These are phyloP conservation scores for Lipomyces spencermartinsiae DNA, from an alignment of 805 yeast species.

Conservation along the genomic window DNA sequence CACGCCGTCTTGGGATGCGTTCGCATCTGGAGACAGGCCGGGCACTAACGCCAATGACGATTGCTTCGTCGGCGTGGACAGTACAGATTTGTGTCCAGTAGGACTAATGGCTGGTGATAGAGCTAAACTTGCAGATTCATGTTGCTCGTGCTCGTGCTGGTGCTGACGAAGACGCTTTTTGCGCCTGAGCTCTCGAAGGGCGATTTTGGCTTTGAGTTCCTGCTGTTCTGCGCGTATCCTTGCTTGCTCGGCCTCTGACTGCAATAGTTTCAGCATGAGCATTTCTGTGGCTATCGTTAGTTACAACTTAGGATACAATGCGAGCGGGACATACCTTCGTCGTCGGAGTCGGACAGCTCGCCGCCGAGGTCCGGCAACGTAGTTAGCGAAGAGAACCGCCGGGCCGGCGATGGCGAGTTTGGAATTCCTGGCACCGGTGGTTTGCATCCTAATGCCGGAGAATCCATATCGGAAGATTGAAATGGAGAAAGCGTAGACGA, in stretches of 20 bases:
- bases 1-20: not conserved
- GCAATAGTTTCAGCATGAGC: constrained; percentile 7
- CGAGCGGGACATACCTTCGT: not conserved
- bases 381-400: not conserved
- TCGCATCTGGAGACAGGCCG: not conserved
- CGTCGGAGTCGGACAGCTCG: not conserved
- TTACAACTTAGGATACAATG: not conserved
- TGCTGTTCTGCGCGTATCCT: constrained; percentile 21
- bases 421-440: not conserved
- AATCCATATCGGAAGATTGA: not conserved
- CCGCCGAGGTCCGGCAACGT: not conserved
- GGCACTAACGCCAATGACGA: not conserved
- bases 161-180: not conserved
- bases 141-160: not conserved
- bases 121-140: no score
- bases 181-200: constrained; percentile 12
- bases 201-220: constrained; percentile 24
- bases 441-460: not conserved
- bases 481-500: not conserved
- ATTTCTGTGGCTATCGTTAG: not conserved
- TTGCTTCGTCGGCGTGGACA: not conserved
- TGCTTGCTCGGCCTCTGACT: constrained; percentile 16
- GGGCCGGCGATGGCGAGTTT: not conserved
- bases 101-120: no score
- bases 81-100: not conserved